Base-by-base conservation (phyloP, 208 protist species). In the Spongospora subterranea region DNA sequence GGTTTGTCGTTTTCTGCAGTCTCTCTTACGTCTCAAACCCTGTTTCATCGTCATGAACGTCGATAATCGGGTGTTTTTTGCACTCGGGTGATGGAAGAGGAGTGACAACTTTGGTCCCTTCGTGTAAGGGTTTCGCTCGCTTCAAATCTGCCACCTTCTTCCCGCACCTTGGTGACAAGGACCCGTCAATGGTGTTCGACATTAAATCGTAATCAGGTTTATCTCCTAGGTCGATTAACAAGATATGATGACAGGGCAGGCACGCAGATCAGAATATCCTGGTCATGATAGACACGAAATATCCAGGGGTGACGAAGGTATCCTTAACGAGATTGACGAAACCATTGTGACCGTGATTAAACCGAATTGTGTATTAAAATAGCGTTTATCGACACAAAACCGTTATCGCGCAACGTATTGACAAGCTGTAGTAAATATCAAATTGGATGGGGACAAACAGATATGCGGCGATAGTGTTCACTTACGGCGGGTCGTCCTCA, bases 341-440 rank as follows among this genome's bases (percentile, higher is more conserved):
- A n/a, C n/a, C n/a, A n/a, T n/a, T n/a, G n/a, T n/a, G n/a, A n/a
- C n/a, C n/a, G n/a, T n/a, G 24, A 6, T 60, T 60, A 6, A 60
- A 60, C 50, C 24, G 24, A 60, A 6, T 60, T 6, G n/a, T 82
- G 40, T 82, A 40, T 82, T 43, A 82, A 40, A 43, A 82, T n/a
- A 82, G n/a, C n/a, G n/a, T n/a, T n/a, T n/a, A 82, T 43, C 13
- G 71, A 35, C 6, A 82, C 35, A 82, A 20, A 24, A 60, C 71
- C 17, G 40, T 35, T 82, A 82, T 43, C 71, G 6, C 17, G 71
- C 71, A n/a, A 82, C 6, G n/a, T 82, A 82, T 43, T 82, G 71
- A 43, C 71, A 82, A 82, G 71, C 71, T 60, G 50, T 60, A 60
- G 50, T 82, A 82, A 43, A 82, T 45, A 82, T 43, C n/a, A 6